A percentile compares a stretch with the other conserved stretches of the same genome.
These are phyloP conservation scores for Phaeophleospora eucalypticola DNA, from an alignment of 2,329 filamentous ascomycete genomes.

Conservation along the genomic window DNA sequence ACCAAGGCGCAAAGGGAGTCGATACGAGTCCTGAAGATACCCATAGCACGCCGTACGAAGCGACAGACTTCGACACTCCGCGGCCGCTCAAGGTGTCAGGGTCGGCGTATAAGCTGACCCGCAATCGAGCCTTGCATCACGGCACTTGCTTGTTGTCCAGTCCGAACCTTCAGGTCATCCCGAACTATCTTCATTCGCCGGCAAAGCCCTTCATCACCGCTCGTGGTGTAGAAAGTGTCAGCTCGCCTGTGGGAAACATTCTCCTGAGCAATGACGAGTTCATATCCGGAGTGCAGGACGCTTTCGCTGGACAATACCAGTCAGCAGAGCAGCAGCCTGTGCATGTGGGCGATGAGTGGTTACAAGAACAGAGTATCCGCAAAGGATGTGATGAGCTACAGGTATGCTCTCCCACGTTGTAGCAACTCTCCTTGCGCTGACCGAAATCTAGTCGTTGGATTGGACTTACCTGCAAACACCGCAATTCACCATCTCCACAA, in stretches of 20 bases:
- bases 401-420: conserved; percentile 40
- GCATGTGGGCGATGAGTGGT: conserved; percentile 51
- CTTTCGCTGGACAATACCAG: conserved; percentile 58
- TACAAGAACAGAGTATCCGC: conserved; percentile 51
- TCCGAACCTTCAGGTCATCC: conserved; percentile 67
- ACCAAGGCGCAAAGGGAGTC: conserved; percentile 39
- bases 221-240: conserved; percentile 85
- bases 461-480: conserved; percentile 89
- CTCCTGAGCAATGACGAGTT: conserved; percentile 50
- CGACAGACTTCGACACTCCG: conserved; percentile 28
- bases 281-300: conserved; percentile 44
- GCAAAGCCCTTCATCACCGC: conserved; percentile 72
- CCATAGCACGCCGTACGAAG: conserved; percentile 43
- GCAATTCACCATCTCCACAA: conserved; percentile 56
- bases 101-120: conserved; percentile 89
- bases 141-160: conserved; percentile 82
- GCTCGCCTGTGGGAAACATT: conserved; percentile 78
- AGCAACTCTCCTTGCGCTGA: conserved; percentile 29
- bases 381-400: conserved; percentile 61
- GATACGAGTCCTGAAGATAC: conserved; percentile 36
- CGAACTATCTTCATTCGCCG: conserved; percentile 70
- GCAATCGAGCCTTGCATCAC: conserved; percentile 79
- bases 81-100: conserved; percentile 73
- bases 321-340: conserved; percentile 33
- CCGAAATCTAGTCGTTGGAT: conserved; percentile 50